Base-by-base conservation (phyloP, 805 yeast genomes). In the Priceomyces melissophilus region DNA sequence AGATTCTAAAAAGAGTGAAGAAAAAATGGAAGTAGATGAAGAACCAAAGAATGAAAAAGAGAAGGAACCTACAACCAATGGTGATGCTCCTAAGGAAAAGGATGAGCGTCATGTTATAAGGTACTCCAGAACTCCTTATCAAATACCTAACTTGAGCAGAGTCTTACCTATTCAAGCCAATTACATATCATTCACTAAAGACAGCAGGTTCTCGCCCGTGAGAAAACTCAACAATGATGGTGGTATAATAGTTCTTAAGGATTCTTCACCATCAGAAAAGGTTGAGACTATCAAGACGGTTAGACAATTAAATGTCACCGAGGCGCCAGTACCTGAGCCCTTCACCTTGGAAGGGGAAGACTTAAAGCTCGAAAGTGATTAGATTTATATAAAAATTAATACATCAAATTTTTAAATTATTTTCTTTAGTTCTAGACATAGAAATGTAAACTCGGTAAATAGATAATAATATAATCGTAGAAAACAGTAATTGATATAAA, bases 91-190 rank as follows among this genome's bases (percentile, higher is more conserved):
- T 31, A 47, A 47, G 37, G 42, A 48, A 16, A 55, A 39, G 3
- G 53, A 53, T 11, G 67, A 61, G 45, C 62, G 60, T 43, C 64
- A 62, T 45, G 65, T 73, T 35, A 68, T 71, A 46, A 79, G 76
- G 49, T 81, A 82, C 56, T 71, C 76, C 41, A 75, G 79, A 54
- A 76, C 76, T 15, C 84, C 89, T 20, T 88, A 78, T 63, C 78
- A 79, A 58, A 69, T 93, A 42, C 74, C 74, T 29, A 93, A 93
- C 59, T 70, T 91, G 76, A 76, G 93, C 10, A 80, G 99, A 55
- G 96, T 93, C 2, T 70, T 93, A 41, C 98, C 98, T 11, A 78
- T 82, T 34, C 98, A 93, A 67, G 73, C 90, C 43, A 84, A 82
- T 62, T 87, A 81, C 65, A 79, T 93, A 39, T 75, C 95, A 3